phyloP scores from a whole-genome alignment of 176 grass and related monocot species.

The Miscanthus lutarioriparius region DNA sequence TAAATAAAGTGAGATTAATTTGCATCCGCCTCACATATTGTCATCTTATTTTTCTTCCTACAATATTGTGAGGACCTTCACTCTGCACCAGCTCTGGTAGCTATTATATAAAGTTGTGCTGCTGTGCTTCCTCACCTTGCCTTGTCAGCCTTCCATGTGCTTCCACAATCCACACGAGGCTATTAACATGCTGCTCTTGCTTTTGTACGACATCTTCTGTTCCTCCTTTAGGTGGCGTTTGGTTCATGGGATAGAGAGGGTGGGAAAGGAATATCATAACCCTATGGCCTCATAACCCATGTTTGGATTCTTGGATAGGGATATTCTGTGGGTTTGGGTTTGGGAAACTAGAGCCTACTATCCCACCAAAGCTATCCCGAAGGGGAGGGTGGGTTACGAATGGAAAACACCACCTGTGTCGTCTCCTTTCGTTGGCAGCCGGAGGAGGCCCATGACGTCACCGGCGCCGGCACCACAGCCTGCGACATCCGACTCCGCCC shows the following conservation, averaged over 20 bases:
- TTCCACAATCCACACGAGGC: background rate
- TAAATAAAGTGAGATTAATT: conserved; percentile 8
- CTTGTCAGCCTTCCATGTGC: background rate
- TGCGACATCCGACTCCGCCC: too few species aligned
- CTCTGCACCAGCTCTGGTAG: background rate
- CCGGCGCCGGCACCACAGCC: too few species aligned
- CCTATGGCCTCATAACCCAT: too few species aligned
- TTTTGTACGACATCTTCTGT: background rate
- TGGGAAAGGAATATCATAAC: too few species aligned
- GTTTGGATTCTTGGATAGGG: background rate
- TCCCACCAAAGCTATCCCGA: too few species aligned
- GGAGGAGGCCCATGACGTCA: too few species aligned
- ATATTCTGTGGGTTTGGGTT: too few species aligned
- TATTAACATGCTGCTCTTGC: background rate
- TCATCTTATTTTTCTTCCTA: background rate
- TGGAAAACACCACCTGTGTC: too few species aligned
- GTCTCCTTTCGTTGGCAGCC: too few species aligned
- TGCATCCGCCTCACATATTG: background rate
- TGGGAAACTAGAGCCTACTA: too few species aligned
- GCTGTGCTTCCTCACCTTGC: background rate
- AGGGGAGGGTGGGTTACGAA: too few species aligned
- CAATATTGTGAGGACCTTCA: background rate
- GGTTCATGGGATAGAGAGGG: too few species aligned
- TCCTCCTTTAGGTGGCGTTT: background rate
- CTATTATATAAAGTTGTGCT: conserved; percentile 4